Base-by-base conservation (phyloP, 495 filamentous ascomycete species). In the Evernia prunastri region DNA sequence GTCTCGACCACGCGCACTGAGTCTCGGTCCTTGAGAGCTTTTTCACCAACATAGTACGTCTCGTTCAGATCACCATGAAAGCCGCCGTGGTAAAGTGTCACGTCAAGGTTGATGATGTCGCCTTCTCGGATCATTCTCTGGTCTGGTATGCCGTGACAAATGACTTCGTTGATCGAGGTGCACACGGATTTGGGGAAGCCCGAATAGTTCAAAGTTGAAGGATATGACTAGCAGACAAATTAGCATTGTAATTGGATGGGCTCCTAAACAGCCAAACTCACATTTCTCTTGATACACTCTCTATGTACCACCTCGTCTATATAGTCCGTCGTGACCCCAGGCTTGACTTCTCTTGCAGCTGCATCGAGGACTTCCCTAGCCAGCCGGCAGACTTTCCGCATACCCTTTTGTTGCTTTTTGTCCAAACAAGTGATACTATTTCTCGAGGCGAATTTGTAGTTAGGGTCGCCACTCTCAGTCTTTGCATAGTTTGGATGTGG, bases 121-220 rank as follows among this genome's bases (percentile, higher is more conserved):
- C 91, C 91, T 65, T 96, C 90, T 56, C 89, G 75, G 11, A 96
- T 78, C 12, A 87, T 80, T 29, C 91, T 82, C 67, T 89, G 82
- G 64, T 96, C 91, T 23, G 91, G 91, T 61, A 96, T 95, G 60
- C 91, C 91, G 79, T 96, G 91, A 76, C 91, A 95, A 71, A 99
- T 97, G 63, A 96, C 87, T 76, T 99, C 94, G 79, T 99, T 99
- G 64, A 89, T 72, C 3, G 92, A 96, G 1, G 92, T 97, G 76
- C 94, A 99, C 54, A 97, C 87, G 2, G 94, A 99, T 80, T 99
- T 99, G 62, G 94, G 94, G 79, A 97, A 99, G 73, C 91, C 80
- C 80, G 87, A 86, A 74, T 99, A 99, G 79, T 99, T 99, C 12
- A 99, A 77, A 3, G 93, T 91, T 0, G 94, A 99, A 0, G 94